Evolutionary conservation across 257 asterid species (phyloP).

Genomic region (Solanum peruvianum): DNA sequence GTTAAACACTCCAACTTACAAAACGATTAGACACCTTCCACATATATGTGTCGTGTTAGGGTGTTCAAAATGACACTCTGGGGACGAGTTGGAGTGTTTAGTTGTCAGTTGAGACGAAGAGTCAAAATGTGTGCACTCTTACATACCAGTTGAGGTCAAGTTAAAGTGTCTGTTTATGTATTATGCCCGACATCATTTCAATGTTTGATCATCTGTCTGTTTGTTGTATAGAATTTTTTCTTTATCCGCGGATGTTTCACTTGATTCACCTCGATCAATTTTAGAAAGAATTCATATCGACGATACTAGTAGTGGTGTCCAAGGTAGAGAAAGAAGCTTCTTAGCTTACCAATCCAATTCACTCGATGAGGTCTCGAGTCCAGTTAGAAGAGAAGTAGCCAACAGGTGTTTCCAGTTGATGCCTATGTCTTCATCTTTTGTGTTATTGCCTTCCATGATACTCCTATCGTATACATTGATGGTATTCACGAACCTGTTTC

Average conservation of each 20-base stretch:
- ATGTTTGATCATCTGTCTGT: no score
- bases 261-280: constrained; percentile 14
- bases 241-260: background rate
- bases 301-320: constrained; percentile 15
- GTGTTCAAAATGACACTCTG: background rate
- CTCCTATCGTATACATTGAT: background rate
- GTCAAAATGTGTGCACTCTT: background rate
- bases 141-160: background rate
- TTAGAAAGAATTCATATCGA: constrained; percentile 8
- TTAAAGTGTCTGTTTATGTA: background rate
- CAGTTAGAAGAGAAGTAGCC: constrained; percentile 33
- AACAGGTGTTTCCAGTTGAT: constrained; percentile 26
- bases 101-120: background rate
- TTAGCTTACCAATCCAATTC: constrained; percentile 13
- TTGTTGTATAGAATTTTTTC: no score
- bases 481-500: background rate
- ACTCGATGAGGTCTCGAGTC: constrained; percentile 29
- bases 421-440: background rate
- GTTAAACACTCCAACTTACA: background rate
- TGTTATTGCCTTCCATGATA: background rate
- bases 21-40: background rate
- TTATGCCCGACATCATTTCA: no score
- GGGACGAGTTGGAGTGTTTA: background rate
- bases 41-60: background rate
- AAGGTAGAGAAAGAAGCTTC: constrained; percentile 21